These are phyloP conservation scores for Besnoitia besnoiti DNA, from an alignment of 169 alveolate species.

Conservation along the genomic window DNA sequence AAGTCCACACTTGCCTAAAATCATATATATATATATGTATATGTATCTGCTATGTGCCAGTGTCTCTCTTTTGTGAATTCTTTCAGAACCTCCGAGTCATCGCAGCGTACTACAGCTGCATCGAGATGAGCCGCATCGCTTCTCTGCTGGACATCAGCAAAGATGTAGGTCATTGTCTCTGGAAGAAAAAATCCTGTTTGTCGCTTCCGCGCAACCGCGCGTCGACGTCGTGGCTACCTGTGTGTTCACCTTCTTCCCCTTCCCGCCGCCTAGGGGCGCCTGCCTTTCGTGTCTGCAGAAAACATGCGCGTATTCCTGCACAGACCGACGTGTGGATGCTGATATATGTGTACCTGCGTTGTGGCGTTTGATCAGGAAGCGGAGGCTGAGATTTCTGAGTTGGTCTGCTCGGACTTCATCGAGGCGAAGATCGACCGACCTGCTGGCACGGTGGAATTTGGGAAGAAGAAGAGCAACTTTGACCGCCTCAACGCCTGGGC, in stretches of 20 bases:
- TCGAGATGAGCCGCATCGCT: not conserved
- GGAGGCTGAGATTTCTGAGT: constrained; percentile 58
- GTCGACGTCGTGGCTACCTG: not conserved
- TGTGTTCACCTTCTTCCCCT: not conserved
- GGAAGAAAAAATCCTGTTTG: not conserved
- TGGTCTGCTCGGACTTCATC: constrained; percentile 44
- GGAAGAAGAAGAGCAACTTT: constrained; percentile 39
- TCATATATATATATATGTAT: not conserved
- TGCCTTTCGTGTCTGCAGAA: not conserved
- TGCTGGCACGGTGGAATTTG: constrained; percentile 63
- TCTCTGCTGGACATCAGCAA: not conserved
- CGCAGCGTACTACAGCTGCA: constrained; percentile 3
- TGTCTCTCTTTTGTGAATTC: not conserved
- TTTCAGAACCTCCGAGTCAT: constrained; percentile 2
- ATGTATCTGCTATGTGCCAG: not conserved
- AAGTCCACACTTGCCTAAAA: not conserved
- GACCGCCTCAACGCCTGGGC: constrained; percentile 53
- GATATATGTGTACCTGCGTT: not conserved
- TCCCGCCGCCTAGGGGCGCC: too few species aligned
- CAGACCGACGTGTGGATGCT: not conserved
- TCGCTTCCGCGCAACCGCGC: not conserved
- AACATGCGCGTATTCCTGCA: not conserved
- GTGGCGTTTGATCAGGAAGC: constrained; percentile 48
- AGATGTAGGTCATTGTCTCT: not conserved
- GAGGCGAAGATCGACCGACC: constrained; percentile 69